phyloP scores from a whole-genome alignment of 1,284 basidiomycete species.

The Cutaneotrichosporon cavernicola region DNA sequence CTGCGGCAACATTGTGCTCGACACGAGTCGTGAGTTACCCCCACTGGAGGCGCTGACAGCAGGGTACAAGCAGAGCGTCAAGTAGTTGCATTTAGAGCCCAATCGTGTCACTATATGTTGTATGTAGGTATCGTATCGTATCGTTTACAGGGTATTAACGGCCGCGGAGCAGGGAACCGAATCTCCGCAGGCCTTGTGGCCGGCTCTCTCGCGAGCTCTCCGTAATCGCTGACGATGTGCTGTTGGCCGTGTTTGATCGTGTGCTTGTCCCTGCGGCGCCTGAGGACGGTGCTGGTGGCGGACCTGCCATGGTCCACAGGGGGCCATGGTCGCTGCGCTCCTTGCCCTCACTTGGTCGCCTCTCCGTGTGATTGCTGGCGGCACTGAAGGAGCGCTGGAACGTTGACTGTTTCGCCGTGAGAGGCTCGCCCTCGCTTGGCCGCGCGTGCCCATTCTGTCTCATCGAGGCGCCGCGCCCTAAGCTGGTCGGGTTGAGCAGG shows the following conservation, averaged over 20 bases:
- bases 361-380: conserved; percentile 7
- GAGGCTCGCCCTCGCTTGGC: conserved; percentile 7
- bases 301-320: background rate
- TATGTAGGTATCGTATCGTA: conserved; percentile 19
- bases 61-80: conserved; percentile 48
- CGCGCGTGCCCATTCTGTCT: conserved; percentile 15
- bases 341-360: conserved; percentile 11
- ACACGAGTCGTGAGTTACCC: conserved; percentile 39
- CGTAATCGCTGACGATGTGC: background rate
- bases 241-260: conserved; percentile 5
- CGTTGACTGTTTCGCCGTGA: conserved; percentile 7
- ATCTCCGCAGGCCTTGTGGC: conserved; percentile 29
- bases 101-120: conserved; percentile 20
- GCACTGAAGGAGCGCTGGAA: conserved; percentile 12
- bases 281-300: conserved; percentile 2
- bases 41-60: background rate
- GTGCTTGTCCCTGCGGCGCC: conserved; percentile 6
- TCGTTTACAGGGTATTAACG: conserved; percentile 6
- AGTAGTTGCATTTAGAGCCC: conserved; percentile 23
- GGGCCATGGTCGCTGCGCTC: conserved; percentile 5
- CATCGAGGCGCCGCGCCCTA: conserved; percentile 13
- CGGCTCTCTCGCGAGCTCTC: conserved; percentile 2
- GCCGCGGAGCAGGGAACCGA: conserved; percentile 37
- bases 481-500: conserved; percentile 10
- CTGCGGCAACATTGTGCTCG: conserved; percentile 50